Evolutionary conservation across 2,329 filamentous ascomycete species (phyloP).

Genomic region (Colletotrichum sp.): DNA sequence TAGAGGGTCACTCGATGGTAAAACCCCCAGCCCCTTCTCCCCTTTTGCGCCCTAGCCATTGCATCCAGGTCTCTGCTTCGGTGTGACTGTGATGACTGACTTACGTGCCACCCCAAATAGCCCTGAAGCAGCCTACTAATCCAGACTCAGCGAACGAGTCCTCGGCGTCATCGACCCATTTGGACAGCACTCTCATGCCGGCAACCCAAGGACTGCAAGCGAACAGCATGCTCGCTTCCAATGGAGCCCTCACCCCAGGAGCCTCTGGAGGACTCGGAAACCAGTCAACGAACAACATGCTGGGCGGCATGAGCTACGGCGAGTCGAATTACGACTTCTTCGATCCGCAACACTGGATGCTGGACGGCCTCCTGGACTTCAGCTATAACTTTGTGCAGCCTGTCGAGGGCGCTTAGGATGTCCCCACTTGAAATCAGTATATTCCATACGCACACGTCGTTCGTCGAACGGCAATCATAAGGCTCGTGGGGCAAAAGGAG

Average conservation of each 20-base stretch:
- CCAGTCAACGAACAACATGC: constrained; percentile 43
- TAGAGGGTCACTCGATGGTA: constrained; percentile 74
- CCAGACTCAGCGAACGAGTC: constrained; percentile 80
- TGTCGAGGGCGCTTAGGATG: constrained; percentile 55
- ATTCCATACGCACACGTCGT: not conserved
- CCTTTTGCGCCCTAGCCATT: constrained; percentile 14
- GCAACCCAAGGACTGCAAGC: constrained; percentile 51
- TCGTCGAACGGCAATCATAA: not conserved
- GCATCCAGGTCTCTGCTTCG: constrained; percentile 24
- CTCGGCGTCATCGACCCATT: constrained; percentile 70
- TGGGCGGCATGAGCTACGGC: constrained; percentile 61
- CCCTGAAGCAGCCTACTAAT: constrained; percentile 85
- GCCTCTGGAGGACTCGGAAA: constrained; percentile 40
- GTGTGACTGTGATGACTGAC: constrained; percentile 27
- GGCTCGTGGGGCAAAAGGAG: not conserved
- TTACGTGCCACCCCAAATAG: constrained; percentile 43
- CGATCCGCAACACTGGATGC: constrained; percentile 91
- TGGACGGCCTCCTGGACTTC: constrained; percentile 84
- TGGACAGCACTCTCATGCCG: constrained; percentile 64
- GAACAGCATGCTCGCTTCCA: constrained; percentile 52
- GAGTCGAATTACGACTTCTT: constrained; percentile 85
- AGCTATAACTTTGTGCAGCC: constrained; percentile 69
- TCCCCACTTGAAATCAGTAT: not conserved
- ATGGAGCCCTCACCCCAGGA: constrained; percentile 58
- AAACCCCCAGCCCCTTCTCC: constrained; percentile 32